Conservation (phyloP, 2,329 filamentous ascomycete genomes). For the Cladophialophora immunda region DNA sequence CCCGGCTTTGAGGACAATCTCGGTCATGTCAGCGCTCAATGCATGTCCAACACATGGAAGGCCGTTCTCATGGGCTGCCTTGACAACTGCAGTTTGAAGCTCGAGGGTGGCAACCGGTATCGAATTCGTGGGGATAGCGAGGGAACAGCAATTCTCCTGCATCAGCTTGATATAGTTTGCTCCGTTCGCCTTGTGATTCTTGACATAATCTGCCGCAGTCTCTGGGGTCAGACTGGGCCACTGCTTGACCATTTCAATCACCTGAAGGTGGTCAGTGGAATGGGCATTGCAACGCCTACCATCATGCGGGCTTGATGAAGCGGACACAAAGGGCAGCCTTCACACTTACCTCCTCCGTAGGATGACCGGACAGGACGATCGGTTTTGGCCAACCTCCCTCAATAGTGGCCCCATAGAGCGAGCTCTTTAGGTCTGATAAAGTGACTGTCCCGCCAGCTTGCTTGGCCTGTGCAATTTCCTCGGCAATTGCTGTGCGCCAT, state of each 20-base stretch:
- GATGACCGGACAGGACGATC: slow-evolving; percentile 35
- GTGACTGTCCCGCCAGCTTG: slow-evolving; percentile 31
- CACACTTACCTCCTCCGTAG: slow-evolving; percentile 43
- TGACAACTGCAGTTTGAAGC: slow-evolving; percentile 50
- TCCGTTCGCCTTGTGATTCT: slow-evolving; percentile 36
- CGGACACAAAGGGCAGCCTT: neutral
- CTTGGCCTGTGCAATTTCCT: slow-evolving; percentile 34
- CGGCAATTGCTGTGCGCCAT: slow-evolving; percentile 28
- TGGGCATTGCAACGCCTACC: neutral
- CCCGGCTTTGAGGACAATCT: slow-evolving; percentile 40
- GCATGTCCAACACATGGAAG: slow-evolving; percentile 38
- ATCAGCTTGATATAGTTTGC: slow-evolving; percentile 43
- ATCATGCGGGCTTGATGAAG: neutral
- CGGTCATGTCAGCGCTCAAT: slow-evolving; percentile 37
- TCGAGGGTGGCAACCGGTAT: slow-evolving; percentile 42
- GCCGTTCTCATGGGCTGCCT: slow-evolving; percentile 36
- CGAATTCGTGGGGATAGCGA: slow-evolving; percentile 40
- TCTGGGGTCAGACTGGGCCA: slow-evolving; percentile 59
- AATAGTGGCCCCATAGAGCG: slow-evolving; percentile 59
- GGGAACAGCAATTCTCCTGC: slow-evolving; percentile 41
- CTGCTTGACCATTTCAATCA: slow-evolving; percentile 50
- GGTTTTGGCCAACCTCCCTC: slow-evolving; percentile 62
- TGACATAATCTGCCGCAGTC: slow-evolving; percentile 48
- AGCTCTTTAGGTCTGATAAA: slow-evolving; percentile 58
- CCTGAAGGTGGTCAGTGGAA: slow-evolving; percentile 26